Evolutionary conservation across 2,329 filamentous ascomycete genomes (phyloP).

Genomic region (Clonostachys rhizophaga): DNA sequence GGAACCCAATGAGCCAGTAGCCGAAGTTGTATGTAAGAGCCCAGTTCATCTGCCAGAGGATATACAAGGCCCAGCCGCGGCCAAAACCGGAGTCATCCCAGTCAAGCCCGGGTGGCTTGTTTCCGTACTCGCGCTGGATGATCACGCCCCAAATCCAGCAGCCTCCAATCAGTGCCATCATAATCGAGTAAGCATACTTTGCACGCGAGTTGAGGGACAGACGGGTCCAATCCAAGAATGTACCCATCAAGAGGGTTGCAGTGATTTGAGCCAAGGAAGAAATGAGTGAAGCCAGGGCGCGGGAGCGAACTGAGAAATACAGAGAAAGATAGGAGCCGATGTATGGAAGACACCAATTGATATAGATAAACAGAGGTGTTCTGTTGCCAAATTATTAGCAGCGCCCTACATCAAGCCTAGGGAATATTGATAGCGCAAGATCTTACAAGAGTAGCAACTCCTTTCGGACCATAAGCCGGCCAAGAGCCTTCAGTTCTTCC

Average conservation of each 20-base stretch:
- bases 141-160: slow-evolving; percentile 13
- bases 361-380: not conserved
- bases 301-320: slow-evolving; percentile 66
- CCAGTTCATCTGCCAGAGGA: slow-evolving; percentile 9
- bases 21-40: not conserved
- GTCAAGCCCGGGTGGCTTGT: slow-evolving; percentile 6
- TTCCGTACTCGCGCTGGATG: slow-evolving; percentile 9
- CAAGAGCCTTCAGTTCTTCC: not conserved
- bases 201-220: slow-evolving; percentile 6
- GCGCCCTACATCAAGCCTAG: not conserved
- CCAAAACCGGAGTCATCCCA: slow-evolving; percentile 11
- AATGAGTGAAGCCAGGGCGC: slow-evolving; percentile 67
- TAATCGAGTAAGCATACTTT: not conserved
- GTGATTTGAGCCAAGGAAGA: slow-evolving; percentile 26
- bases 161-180: slow-evolving; percentile 2
- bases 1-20: not conserved
- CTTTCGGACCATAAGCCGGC: not conserved
- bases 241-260: slow-evolving; percentile 11
- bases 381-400: not conserved
- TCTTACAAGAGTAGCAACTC: slow-evolving; percentile 6
- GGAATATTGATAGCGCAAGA: not conserved
- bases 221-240: slow-evolving; percentile 11
- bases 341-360: not conserved
- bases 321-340: slow-evolving; percentile 21
- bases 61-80: slow-evolving; percentile 11